phyloP scores from a whole-genome alignment of 371 early-diverging fungal genomes.

The Entomophthora muscae region DNA sequence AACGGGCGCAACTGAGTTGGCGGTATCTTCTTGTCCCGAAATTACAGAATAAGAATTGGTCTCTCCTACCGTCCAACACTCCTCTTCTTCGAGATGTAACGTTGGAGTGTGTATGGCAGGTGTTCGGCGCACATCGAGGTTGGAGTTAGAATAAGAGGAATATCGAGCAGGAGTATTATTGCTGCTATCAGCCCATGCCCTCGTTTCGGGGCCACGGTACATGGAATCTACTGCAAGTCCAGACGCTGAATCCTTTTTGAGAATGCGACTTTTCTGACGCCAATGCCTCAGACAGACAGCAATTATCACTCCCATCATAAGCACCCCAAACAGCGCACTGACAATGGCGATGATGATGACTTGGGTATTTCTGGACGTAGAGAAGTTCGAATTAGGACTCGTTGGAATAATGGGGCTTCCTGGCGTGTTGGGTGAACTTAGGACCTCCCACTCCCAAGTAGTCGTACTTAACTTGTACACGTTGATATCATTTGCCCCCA shows the following conservation, averaged over 20 bases:
- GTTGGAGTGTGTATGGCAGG: background rate
- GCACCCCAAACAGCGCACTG: constrained; percentile 3
- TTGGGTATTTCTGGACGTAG: background rate
- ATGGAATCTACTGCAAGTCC: background rate
- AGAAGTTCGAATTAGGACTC: background rate
- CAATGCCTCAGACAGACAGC: constrained; percentile 1
- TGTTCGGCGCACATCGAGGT: background rate
- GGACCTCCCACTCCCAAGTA: background rate
- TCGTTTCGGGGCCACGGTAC: background rate
- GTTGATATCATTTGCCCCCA: background rate
- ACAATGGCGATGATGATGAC: constrained; percentile 3
- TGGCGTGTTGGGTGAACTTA: background rate
- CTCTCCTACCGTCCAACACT: background rate
- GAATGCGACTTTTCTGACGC: constrained; percentile 6
- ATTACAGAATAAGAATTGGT: background rate
- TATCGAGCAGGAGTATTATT: background rate
- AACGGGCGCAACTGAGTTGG: background rate
- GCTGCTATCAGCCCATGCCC: constrained; percentile 1
- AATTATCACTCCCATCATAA: constrained; percentile 1
- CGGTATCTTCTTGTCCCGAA: background rate
- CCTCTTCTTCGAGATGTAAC: background rate
- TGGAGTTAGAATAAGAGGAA: constrained; percentile 3
- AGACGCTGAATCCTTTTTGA: background rate
- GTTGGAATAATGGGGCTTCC: background rate
- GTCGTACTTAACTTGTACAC: constrained; percentile 1